Base-by-base conservation (phyloP, 2,329 filamentous ascomycete genomes). In the Fusarium sp. region DNA sequence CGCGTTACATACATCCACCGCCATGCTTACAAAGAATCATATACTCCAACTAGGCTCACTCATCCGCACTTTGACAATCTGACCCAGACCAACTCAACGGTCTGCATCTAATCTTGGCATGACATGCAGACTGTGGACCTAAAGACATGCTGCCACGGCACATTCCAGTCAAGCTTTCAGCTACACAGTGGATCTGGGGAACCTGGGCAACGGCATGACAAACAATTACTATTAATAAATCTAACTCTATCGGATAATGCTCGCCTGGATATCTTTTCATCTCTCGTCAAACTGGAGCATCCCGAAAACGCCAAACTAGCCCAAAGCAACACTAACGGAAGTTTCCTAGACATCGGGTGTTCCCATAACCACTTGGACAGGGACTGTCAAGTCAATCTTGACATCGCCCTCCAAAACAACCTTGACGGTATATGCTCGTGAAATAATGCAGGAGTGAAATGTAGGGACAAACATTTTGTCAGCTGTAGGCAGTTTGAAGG, bases 401-500 rank as follows among this genome's bases (percentile, higher is more conserved):
- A 69, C 65, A 30, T 74, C 72, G 0, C 72, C 72, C n/a, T 74
- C 72, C 3, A 74, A 28, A 25, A 67, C 60, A 4, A 72, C 13
- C n/a, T 68, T 64, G n/a, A 69, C 49, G 5, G 64, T 59, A n/a
- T 74, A 74, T 5, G 63, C 72, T 33, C 72, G 53, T 4, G 72
- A 60, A 2, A 74, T 44, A 5, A 74, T 67, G 18, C 72, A 74
- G 0, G 72, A 69, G 54, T 74, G 50, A 42, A 74, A 74, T 0
- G 72, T 74, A 1, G 72, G 72, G 4, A 74, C 65, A 49, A 72
- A 74, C 68, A 74, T 74, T 19, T 72, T 74, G 5, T 74, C 72
- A 0, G 46, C 47, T 1, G 56, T 67, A 1, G 72, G 72, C 1
- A 75, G 15, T 15, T 64, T 40, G 5, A 75, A 70, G 1, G 72